A percentile compares a stretch with the other conserved stretches of the same genome.
Conservation (phyloP, 345 rosid genomes). For the Cardamine occulta region DNA sequence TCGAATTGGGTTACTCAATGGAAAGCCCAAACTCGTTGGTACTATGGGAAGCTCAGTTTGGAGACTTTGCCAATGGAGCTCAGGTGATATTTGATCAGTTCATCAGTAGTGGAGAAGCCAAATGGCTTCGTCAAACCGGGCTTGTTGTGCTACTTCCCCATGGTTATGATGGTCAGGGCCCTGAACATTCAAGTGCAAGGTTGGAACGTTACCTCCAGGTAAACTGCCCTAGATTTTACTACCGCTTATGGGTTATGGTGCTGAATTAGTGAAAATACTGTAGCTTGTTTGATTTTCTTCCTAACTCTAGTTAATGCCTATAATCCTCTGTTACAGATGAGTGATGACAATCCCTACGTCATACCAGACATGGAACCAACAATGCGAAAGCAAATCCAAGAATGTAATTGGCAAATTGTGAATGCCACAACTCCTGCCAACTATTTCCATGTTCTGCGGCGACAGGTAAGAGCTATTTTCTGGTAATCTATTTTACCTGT, state of each 20-base stretch:
- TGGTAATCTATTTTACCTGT: slow-evolving; percentile 1
- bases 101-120: slow-evolving; percentile 79
- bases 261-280: neutral
- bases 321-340: slow-evolving; percentile 59
- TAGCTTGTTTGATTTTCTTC: neutral
- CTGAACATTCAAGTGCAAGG: slow-evolving; percentile 86
- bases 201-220: slow-evolving; percentile 86
- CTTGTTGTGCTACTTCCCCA: slow-evolving; percentile 81
- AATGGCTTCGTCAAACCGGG: slow-evolving; percentile 84
- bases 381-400: slow-evolving; percentile 77
- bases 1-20: slow-evolving; percentile 86
- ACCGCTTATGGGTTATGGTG: neutral
- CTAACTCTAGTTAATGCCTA: neutral
- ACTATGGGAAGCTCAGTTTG: slow-evolving; percentile 87
- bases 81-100: slow-evolving; percentile 88
- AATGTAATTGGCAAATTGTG: slow-evolving; percentile 88
- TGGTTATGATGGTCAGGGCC: slow-evolving; percentile 89
- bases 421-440: slow-evolving; percentile 90
- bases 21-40: slow-evolving; percentile 82
- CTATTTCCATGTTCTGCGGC: slow-evolving; percentile 81
- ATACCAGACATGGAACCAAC: slow-evolving; percentile 88
- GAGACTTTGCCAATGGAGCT: slow-evolving; percentile 84
- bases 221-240: neutral
- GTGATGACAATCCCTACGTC: slow-evolving; percentile 77
- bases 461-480: slow-evolving; percentile 61